Evolutionary conservation across 352 stramenopile genomes (phyloP), one percentile per base, ranked within the genome.

Genomic region (Elongisporangium undulatum): DNA sequence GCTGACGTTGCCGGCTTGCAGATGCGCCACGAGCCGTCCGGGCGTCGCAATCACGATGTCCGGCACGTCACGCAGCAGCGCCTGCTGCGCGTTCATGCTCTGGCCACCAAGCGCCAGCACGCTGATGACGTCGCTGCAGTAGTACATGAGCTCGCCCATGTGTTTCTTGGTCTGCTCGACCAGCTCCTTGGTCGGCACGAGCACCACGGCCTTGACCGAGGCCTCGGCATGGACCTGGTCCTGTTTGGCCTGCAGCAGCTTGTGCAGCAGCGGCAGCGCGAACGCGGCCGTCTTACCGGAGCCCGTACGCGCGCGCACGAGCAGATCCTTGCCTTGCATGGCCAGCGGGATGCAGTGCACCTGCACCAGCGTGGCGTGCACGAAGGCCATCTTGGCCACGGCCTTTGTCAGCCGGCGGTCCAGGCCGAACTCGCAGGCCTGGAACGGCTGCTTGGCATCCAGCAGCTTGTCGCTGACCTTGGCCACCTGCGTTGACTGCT

Each of bases 171-270:
- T 97, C 82, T 99, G 97, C 52, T 98, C 93, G 63, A 97, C 97
- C 24, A 99, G 82, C 79, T 99, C 97, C 62, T 97, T 90, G 8
- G 97, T 99, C 5, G 97, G 97, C 57, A 99, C 96, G 38, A 99
- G 81, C 59, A 99, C 90, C 6, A 99, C 80, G 22, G 85, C 92
- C 50, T 86, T 85, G 29, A 93, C 75, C 0, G 68, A 72, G 9
- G 77, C 72, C 45, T 85, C 72, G 7, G 61, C 56, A 3, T 55
- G 58, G 19, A 61, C 67, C 23, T 75, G 62, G 55, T 92, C 68
- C 58, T 87, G 62, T 62, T 97, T 97, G 56, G 78, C 74, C 63
- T 85, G 69, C 55, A 98, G 65, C 19, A 98, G 82, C 73, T 97
- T 98, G 70, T 98, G 91, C 56, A 98, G 64, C 24, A 97, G 63